Evolutionary conservation across 2,329 filamentous ascomycete species (phyloP).

Genomic region (Chaetothyriales sp.): DNA sequence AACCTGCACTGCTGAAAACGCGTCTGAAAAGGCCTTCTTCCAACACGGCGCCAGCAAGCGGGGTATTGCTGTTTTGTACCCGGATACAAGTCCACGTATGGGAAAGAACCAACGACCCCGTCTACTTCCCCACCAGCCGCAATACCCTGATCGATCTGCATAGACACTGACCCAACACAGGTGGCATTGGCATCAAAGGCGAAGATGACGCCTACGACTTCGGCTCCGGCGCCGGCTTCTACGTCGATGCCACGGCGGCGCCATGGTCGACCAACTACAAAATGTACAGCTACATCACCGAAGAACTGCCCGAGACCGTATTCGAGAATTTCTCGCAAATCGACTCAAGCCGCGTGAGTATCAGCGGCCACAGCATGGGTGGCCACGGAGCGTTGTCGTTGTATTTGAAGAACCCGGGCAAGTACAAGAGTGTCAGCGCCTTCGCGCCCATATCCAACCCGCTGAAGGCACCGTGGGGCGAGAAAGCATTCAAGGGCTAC

Average conservation of each 20-base stretch:
- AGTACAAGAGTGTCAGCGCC: conserved; percentile 77
- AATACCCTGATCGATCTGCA: too few species aligned
- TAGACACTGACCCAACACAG: conserved; percentile 24
- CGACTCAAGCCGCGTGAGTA: conserved; percentile 58
- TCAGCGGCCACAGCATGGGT: conserved; percentile 94
- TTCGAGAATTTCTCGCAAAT: conserved; percentile 57
- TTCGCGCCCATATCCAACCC: conserved; percentile 89
- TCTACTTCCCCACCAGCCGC: background rate
- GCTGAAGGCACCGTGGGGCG: conserved; percentile 72
- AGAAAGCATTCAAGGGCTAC: conserved; percentile 91
- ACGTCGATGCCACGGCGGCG: conserved; percentile 66
- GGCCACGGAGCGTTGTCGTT: conserved; percentile 88
- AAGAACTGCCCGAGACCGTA: conserved; percentile 68
- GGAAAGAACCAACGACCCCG: background rate
- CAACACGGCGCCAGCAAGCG: conserved; percentile 65
- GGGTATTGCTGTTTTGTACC: conserved; percentile 85
- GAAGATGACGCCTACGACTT: conserved; percentile 89
- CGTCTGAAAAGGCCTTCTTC: conserved; percentile 73
- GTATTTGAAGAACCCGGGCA: conserved; percentile 80
- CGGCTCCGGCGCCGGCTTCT: conserved; percentile 84
- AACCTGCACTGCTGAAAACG: conserved; percentile 81
- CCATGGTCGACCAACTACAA: conserved; percentile 70
- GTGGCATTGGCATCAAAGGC: conserved; percentile 63
- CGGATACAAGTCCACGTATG: conserved; percentile 81
- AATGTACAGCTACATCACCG: conserved; percentile 89